Percentiles rank a stretch among this genome's conserved stretches.
Evolutionary conservation across 2,329 filamentous ascomycete species (phyloP).

Genomic region (Sphaerostilbella broomeana): DNA sequence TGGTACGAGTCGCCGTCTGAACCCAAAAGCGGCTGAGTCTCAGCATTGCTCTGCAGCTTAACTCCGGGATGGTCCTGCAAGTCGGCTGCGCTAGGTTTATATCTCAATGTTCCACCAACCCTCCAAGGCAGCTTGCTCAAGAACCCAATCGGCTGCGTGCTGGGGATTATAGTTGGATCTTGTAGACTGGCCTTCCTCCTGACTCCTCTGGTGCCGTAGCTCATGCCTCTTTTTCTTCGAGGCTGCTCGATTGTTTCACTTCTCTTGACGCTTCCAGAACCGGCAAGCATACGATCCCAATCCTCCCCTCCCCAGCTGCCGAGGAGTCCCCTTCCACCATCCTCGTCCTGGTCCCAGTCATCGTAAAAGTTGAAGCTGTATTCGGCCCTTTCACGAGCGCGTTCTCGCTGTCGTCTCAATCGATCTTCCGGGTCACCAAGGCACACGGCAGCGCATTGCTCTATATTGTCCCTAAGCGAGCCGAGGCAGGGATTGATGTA

Average conservation of each 20-base stretch:
- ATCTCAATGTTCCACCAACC: constrained; percentile 73
- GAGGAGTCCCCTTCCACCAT: constrained; percentile 53
- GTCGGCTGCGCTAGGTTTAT: constrained; percentile 86
- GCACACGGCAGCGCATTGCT: constrained; percentile 67
- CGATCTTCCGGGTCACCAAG: constrained; percentile 68
- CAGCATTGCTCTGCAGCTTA: constrained; percentile 36
- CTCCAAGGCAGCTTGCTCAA: constrained; percentile 78
- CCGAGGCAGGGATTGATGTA: constrained; percentile 79
- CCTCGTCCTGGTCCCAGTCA: constrained; percentile 73
- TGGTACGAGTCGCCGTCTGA: constrained; percentile 26
- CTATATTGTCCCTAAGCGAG: constrained; percentile 58
- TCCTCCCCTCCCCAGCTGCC: constrained; percentile 75
- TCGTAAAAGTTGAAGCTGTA: constrained; percentile 96
- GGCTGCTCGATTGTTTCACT: constrained; percentile 53
- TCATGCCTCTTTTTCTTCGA: constrained; percentile 74
- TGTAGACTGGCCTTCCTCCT: constrained; percentile 48
- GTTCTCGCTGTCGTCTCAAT: constrained; percentile 59
- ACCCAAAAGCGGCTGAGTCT: constrained; percentile 64
- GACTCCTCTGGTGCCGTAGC: constrained; percentile 66
- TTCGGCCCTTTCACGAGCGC: constrained; percentile 63
- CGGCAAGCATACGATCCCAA: constrained; percentile 74
- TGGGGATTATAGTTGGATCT: constrained; percentile 86
- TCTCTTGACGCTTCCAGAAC: constrained; percentile 47
- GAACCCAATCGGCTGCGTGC: constrained; percentile 79
- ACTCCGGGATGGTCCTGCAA: constrained; percentile 75